A percentile compares a stretch with the other conserved stretches of the same genome.
These are phyloP conservation scores for sunflower (Helianthus annuus) DNA, from an alignment of 129 eudicot genomes.

Conservation along the genomic window HanXRQr2.0-SUNRISE NC_035446.2:161031531-161032030, in stretches of 20 bases:
- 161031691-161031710: not conserved
- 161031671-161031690: slow-evolving; percentile 22
- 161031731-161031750: slow-evolving; percentile 11
- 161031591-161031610: too few relatives aligned
- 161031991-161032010: slow-evolving; percentile 18
- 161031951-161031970: slow-evolving; percentile 11
- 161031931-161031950: slow-evolving; percentile 26
- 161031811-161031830: slow-evolving; percentile 36
- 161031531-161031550: too few relatives aligned
- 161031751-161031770: slow-evolving; percentile 15
- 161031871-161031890: slow-evolving; percentile 13
- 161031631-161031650: not conserved
- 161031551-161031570: too few relatives aligned
- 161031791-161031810: slow-evolving; percentile 15
- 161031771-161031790: slow-evolving; percentile 28
- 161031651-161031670: slow-evolving; percentile 28
- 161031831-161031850: slow-evolving; percentile 25
- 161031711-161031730: not conserved
- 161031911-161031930: slow-evolving; percentile 22
- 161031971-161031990: slow-evolving; percentile 30
- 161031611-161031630: not conserved
- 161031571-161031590: too few relatives aligned
- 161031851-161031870: slow-evolving; percentile 9
- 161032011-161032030: slow-evolving; percentile 22
- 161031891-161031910: slow-evolving; percentile 25